Conservation (phyloP, 2,329 filamentous ascomycete genomes). For the Trematosphaeria pertusa region DNA sequence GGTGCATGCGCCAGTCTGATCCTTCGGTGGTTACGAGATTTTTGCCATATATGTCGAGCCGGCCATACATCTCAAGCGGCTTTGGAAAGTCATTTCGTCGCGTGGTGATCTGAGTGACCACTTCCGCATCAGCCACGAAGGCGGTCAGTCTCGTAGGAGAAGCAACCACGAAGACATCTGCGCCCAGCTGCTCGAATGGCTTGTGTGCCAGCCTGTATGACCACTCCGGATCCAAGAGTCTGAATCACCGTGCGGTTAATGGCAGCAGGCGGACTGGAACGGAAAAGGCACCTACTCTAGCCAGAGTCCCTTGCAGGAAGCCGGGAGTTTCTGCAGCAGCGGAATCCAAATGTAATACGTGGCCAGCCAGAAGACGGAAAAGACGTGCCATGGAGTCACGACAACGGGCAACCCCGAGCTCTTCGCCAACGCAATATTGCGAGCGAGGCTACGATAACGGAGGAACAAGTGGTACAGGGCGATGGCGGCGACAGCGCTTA, state of each 20-base stretch:
- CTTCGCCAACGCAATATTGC: constrained; percentile 54
- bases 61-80: constrained; percentile 64
- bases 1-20: constrained; percentile 72
- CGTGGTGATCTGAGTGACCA: constrained; percentile 69
- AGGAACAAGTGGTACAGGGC: constrained; percentile 39
- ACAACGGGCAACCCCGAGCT: constrained; percentile 55
- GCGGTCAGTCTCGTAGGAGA: constrained; percentile 62
- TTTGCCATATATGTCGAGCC: constrained; percentile 71
- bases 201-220: constrained; percentile 63
- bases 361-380: constrained; percentile 63
- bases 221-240: constrained; percentile 67
- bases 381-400: constrained; percentile 52
- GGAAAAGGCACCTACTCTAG: constrained; percentile 60
- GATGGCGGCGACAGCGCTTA: constrained; percentile 36
- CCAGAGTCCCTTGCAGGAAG: constrained; percentile 63
- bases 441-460: constrained; percentile 46
- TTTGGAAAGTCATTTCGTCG: constrained; percentile 76
- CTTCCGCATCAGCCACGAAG: constrained; percentile 68
- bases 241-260: constrained; percentile 32
- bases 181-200: constrained; percentile 64
- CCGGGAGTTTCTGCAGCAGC: constrained; percentile 63
- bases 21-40: constrained; percentile 78
- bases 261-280: not conserved
- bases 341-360: constrained; percentile 63
- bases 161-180: constrained; percentile 70